Evolutionary conservation across 148 eudicot species (phyloP), one percentile per base, ranked within the genome.

Genomic region (Linanthus parryae): DNA sequence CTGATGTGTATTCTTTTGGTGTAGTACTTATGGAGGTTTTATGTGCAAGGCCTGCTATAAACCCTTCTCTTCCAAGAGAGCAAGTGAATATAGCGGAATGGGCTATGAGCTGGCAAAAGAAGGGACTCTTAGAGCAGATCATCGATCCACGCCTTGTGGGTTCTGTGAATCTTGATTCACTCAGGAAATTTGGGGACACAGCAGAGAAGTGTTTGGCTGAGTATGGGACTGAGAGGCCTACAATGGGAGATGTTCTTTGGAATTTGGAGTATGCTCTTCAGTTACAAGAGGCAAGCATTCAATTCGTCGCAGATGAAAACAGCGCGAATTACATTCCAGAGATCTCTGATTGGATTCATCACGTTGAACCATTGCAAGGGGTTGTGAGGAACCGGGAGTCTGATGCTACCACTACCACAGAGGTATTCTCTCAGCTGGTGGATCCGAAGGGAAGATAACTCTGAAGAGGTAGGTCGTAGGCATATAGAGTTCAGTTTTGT

Each of bases 161-260:
- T 8, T 5, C 6, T 3, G 36, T 62, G 0, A 62, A 33, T 15
- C 39, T 53, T 42, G 58, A 44, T 43, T 62, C 58, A 0, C 23
- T 62, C 13, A 53, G 52, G 35, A 62, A 52, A 42, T 62, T 41
- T 44, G 66, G 66, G 9, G 66, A 62, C 43, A 62, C 66, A 7
- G 65, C 65, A 3, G 58, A 52, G 34, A 61, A 61, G 20, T 61
- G 65, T 43, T 52, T 52, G 48, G 34, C 35, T 24, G 66, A 62
- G 17, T 52, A 62, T 43, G 66, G 66, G 20, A 35, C 9, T 22
- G 58, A 62, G 22, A 52, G 66, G 53, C 66, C 66, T 16, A 31
- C 52, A 24, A 62, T 62, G 66, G 66, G 66, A 11, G 59, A 62
- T 62, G 66, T 53, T 30, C 16, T 62, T 12, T 62, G 66, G 66